These are phyloP conservation scores for Colletotrichum horii DNA, from an alignment of 2,329 filamentous ascomycete species.

Conservation along the genomic window DNA sequence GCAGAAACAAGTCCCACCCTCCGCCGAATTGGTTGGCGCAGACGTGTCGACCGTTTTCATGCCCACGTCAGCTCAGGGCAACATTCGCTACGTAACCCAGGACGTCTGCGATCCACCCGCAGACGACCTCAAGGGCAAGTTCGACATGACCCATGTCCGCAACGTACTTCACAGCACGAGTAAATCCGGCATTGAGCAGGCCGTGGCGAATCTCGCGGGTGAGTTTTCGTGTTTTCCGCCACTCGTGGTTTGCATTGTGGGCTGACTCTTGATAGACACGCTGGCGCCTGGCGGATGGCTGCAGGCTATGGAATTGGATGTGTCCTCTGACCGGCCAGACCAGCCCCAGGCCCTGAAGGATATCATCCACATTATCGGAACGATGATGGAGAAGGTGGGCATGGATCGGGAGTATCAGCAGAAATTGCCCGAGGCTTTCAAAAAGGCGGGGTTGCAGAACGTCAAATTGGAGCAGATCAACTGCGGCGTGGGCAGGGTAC, in stretches of 20 bases:
- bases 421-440: neutral
- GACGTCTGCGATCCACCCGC: constrained; percentile 12
- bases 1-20: constrained; percentile 16
- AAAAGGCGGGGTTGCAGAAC: constrained; percentile 6
- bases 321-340: neutral
- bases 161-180: constrained; percentile 6
- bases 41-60: constrained; percentile 18
- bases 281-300: constrained; percentile 20
- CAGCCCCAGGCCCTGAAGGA: neutral
- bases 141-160: constrained; percentile 17
- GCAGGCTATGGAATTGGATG: constrained; percentile 9
- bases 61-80: constrained; percentile 7
- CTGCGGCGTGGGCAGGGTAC: neutral
- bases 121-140: neutral
- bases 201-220: constrained; percentile 3
- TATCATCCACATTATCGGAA: neutral
- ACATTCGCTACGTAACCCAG: constrained; percentile 12
- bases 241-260: rapidly evolving
- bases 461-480: neutral
- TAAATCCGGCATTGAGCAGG: neutral
- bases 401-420: neutral
- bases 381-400: constrained; percentile 7
- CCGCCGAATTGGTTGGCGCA: constrained; percentile 19
- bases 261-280: neutral
- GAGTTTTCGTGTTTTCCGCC: neutral